Percentiles rank a stretch among this genome's conserved stretches.
These are phyloP conservation scores for Tricholoma flavovirens DNA, from an alignment of 768 basidiomycete species.

Conservation along the genomic window DNA sequence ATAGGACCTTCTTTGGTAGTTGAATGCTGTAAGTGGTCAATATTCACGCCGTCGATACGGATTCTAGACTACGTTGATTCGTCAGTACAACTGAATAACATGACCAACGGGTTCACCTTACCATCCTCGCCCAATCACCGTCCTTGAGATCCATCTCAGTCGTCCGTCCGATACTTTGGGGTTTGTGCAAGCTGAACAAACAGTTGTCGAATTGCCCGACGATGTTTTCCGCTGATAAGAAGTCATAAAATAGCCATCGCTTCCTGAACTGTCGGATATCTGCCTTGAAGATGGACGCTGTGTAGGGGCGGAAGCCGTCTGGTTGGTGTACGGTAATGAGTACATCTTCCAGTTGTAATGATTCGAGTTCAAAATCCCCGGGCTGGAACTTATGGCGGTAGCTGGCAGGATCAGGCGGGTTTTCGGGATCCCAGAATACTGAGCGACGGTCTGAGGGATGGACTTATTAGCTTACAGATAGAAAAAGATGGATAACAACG, in stretches of 20 bases:
- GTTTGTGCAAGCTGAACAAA: constrained; percentile 90
- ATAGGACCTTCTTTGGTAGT: constrained; percentile 83
- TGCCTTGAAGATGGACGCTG: constrained; percentile 89
- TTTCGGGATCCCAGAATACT: constrained; percentile 79
- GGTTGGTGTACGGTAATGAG: constrained; percentile 95
- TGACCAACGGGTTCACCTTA: constrained; percentile 27
- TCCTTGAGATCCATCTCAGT: constrained; percentile 81
- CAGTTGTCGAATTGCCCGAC: constrained; percentile 99
- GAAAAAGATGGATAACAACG: constrained; percentile 18
- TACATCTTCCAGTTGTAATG: constrained; percentile 86
- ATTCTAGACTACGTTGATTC: constrained; percentile 68
- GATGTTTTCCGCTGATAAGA: constrained; percentile 89
- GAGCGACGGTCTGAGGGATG: constrained; percentile 73
- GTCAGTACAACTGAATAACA: background rate
- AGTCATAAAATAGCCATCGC: constrained; percentile 94
- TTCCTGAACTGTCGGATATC: constrained; percentile 81
- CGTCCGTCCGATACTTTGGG: constrained; percentile 91
- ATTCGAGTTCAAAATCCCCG: constrained; percentile 91
- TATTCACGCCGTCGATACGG: constrained; percentile 92
- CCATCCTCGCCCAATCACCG: constrained; percentile 86
- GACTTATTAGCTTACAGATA: background rate
- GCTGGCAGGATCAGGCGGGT: constrained; percentile 71
- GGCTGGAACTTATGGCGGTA: constrained; percentile 70
- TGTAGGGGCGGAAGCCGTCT: constrained; percentile 85
- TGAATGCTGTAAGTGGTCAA: constrained; percentile 89